Evolutionary conservation across 805 yeast genomes (phyloP).

Genomic region (Myxozyma neotropica): DNA sequence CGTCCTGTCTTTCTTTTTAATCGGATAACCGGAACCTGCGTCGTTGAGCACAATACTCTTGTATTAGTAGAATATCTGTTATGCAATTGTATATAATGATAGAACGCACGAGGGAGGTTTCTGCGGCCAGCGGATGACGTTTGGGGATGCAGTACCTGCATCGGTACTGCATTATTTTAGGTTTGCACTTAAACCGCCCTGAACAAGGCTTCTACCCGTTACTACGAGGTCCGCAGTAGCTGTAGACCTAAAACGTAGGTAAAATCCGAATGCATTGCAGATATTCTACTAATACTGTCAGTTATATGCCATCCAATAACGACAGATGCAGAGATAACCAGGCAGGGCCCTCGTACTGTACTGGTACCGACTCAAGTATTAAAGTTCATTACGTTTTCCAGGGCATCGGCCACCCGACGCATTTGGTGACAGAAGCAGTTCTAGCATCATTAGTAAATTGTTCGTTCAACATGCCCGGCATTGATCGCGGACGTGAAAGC

Average conservation of each 20-base stretch:
- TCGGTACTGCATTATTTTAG: not conserved
- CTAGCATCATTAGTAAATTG: not conserved
- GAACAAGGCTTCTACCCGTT: not conserved
- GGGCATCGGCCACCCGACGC: constrained; percentile 3
- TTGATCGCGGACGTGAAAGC: too few species aligned
- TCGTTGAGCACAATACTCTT: too few species aligned
- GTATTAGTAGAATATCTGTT: too few species aligned
- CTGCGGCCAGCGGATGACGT: not conserved
- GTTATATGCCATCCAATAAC: too few species aligned
- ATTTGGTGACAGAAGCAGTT: not conserved
- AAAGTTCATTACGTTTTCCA: not conserved
- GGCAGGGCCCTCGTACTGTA: not conserved
- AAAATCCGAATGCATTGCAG: not conserved
- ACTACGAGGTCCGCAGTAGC: not conserved
- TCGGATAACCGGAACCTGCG: too few species aligned
- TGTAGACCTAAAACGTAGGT: not conserved
- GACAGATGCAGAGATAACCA: too few species aligned
- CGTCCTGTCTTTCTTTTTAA: not conserved
- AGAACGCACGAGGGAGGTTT: too few species aligned
- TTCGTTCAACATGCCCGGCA: too few species aligned
- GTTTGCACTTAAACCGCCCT: constrained; percentile 9
- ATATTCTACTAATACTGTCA: not conserved
- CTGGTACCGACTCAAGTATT: not conserved
- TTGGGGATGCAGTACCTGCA: not conserved
- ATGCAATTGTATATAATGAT: too few species aligned